These are phyloP conservation scores for Aspergillus novoparasiticus DNA, from an alignment of 2,329 filamentous ascomycete genomes.

Conservation along the genomic window DNA sequence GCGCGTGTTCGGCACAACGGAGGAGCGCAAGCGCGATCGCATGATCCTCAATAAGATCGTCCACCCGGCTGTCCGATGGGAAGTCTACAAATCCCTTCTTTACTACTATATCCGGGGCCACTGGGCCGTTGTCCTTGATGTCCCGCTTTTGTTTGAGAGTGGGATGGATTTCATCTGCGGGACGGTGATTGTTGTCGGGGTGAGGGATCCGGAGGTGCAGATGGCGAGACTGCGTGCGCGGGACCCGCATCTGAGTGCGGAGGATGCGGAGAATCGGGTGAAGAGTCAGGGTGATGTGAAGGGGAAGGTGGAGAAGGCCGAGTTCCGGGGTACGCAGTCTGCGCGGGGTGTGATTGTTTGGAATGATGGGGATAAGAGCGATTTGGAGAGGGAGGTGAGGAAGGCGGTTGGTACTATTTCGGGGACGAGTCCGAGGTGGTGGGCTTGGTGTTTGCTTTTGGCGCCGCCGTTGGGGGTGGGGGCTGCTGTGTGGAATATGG, in stretches of 20 bases:
- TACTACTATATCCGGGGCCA: conserved; percentile 71
- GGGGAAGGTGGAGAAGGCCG: conserved; percentile 76
- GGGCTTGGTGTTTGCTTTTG: conserved; percentile 70
- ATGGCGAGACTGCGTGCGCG: conserved; percentile 75
- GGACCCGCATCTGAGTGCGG: conserved; percentile 75
- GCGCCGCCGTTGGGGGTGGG: conserved; percentile 74
- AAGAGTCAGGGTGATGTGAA: conserved; percentile 82
- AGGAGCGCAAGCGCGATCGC: conserved; percentile 71
- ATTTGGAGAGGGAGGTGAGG: conserved; percentile 68
- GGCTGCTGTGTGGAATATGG: conserved; percentile 71
- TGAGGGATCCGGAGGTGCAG: conserved; percentile 77
- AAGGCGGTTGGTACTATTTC: conserved; percentile 66
- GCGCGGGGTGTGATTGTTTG: conserved; percentile 77
- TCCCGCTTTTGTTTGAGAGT: conserved; percentile 89
- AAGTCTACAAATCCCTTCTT: conserved; percentile 77
- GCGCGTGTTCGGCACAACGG: conserved; percentile 79
- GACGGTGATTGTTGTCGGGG: conserved; percentile 82
- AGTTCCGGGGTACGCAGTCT: conserved; percentile 59
- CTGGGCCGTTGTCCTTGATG: conserved; percentile 90
- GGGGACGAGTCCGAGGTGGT: conserved; percentile 73
- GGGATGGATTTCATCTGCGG: conserved; percentile 84
- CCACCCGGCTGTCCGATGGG: conserved; percentile 82
- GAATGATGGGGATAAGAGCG: conserved; percentile 79
- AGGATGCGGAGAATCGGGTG: conserved; percentile 87
- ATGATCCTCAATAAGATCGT: conserved; percentile 84